Base-by-base conservation (phyloP, 139 green algal genomes). In the Trebouxia sp. region DNA sequence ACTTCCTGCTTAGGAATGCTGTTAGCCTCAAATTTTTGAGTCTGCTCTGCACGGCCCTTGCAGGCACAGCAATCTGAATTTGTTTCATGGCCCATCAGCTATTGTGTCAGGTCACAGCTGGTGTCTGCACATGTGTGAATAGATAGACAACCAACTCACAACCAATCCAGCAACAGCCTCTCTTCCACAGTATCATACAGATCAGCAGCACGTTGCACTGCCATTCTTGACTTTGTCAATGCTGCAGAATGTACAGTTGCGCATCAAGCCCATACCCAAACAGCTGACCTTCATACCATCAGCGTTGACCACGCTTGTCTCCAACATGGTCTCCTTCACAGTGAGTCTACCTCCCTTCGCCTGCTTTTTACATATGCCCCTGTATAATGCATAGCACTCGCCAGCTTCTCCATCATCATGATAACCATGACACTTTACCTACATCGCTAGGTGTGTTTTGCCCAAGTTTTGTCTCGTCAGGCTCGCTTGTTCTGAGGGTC, bases 211-310 rank as follows among this genome's bases (percentile, higher is more conserved):
- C n/a, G n/a, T n/a, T n/a, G n/a, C n/a, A n/a, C n/a, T n/a, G n/a
- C n/a, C n/a, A n/a, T n/a, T 58, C 50, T 5, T 58, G 50, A 58
- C 20, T 22, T 28, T 58, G 4, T 58, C 20, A 17, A 17, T 28
- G 50, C 50, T 58, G 69, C 69, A 79, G 74, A 55, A 79, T 47
- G 47, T 79, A 14, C 12, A 22, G 50, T 26, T 79, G 47, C 42
- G 37, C 20, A 79, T 79, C 74, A 66, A 79, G 47, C 74, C 74
- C 50, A 43, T 79, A 1, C 74, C 74, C n/a, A 79, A 79, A 22
- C 74, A 65, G 15, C 74, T 79, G 6, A 65, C 74, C n/a, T 66
- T 65, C 45, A 79, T 79, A 4, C 47, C 47, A 30, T 45, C 45
- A 45, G 74, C 45, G 12, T 30, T 79, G 45, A 67, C 47, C 6